Evolutionary conservation across 2,329 filamentous ascomycete genomes (phyloP).

Genomic region (Stenocarpella maydis): DNA sequence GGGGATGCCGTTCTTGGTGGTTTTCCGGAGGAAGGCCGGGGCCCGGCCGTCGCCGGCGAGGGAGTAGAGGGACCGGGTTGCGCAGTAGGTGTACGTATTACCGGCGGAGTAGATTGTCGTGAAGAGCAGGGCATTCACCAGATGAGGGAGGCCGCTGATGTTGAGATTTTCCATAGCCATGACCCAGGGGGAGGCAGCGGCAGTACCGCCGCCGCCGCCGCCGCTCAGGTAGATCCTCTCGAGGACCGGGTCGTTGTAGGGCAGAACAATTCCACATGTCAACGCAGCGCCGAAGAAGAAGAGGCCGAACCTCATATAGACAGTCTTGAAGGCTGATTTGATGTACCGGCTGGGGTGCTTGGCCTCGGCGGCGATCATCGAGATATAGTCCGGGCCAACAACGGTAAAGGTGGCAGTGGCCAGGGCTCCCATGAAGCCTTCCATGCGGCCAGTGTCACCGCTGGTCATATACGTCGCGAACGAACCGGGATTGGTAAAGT

Average conservation of each 20-base stretch:
- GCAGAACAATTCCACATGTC: slow-evolving; percentile 71
- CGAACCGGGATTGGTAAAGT: slow-evolving; percentile 69
- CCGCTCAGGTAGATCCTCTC: slow-evolving; percentile 55
- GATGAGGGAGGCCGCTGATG: slow-evolving; percentile 61
- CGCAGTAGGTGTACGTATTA: slow-evolving; percentile 36
- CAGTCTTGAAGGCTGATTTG: slow-evolving; percentile 75
- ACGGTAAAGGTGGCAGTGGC: slow-evolving; percentile 71
- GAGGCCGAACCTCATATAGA: slow-evolving; percentile 74
- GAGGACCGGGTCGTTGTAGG: slow-evolving; percentile 68
- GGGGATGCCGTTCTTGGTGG: slow-evolving; percentile 67
- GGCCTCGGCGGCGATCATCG: slow-evolving; percentile 74
- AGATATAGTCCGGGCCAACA: slow-evolving; percentile 73
- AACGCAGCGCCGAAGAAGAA: slow-evolving; percentile 78
- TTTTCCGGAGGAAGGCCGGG: slow-evolving; percentile 59
- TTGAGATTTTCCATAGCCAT: slow-evolving; percentile 66
- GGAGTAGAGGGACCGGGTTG: slow-evolving; percentile 34
- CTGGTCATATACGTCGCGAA: slow-evolving; percentile 69
- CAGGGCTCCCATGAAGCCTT: slow-evolving; percentile 74
- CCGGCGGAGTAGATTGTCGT: slow-evolving; percentile 36
- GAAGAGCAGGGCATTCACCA: slow-evolving; percentile 63
- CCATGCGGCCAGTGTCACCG: slow-evolving; percentile 70
- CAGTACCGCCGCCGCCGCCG: slow-evolving; percentile 45
- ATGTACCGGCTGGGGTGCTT: slow-evolving; percentile 70
- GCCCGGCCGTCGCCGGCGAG: slow-evolving; percentile 35
- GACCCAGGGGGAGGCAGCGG: slow-evolving; percentile 68